Conservation (phyloP, 176 grass and related monocot genomes). For the Triticum urartu region DNA sequence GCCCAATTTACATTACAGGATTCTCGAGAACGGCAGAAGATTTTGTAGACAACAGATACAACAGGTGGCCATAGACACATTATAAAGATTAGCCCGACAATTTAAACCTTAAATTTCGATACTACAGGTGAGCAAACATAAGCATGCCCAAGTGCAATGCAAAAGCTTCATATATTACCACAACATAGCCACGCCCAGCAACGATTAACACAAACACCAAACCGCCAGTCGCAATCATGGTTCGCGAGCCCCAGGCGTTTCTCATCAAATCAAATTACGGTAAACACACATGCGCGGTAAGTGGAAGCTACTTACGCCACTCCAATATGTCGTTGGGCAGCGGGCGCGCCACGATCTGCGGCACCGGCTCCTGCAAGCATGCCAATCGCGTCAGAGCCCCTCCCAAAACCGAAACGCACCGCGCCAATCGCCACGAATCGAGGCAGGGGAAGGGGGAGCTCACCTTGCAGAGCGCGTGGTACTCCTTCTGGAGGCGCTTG, state of each 20-base stretch:
- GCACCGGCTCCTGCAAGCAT: slow-evolving; percentile 73
- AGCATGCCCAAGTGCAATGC: background rate
- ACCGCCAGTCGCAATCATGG: background rate
- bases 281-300: background rate
- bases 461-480: slow-evolving; percentile 96
- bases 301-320: slow-evolving; percentile 74
- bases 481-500: slow-evolving; percentile 98
- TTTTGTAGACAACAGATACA: background rate
- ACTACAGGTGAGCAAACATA: background rate
- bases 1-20: background rate
- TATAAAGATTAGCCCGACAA: background rate
- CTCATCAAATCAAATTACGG: background rate
- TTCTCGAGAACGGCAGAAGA: background rate
- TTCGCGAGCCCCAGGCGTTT: background rate
- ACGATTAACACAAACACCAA: background rate
- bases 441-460: background rate
- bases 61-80: background rate
- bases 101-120: background rate
- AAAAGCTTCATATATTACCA: background rate
- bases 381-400: background rate
- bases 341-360: slow-evolving; percentile 95
- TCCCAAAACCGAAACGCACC: background rate
- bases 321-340: slow-evolving; percentile 93
- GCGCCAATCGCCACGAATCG: background rate
- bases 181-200: background rate